Evolutionary conservation across 1,284 basidiomycete species (phyloP).

Genomic region (Cryptococcus floricola): DNA sequence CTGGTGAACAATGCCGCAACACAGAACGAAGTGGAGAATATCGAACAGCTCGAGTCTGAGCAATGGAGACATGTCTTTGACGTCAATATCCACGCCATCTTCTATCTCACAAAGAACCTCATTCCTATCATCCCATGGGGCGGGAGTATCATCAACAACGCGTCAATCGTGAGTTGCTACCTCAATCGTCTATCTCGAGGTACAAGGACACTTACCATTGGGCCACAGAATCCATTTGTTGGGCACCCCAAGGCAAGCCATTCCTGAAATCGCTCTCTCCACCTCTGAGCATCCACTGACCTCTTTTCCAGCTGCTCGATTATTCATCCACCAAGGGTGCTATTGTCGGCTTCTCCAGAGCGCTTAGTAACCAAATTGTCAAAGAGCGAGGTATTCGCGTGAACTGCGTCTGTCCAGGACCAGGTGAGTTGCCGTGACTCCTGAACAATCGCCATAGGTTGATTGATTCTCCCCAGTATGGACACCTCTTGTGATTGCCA

Average conservation of each 20-base stretch:
- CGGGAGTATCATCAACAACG: constrained; percentile 55
- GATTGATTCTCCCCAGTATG: constrained; percentile 46
- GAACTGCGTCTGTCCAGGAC: constrained; percentile 56
- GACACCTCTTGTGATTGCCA: constrained; percentile 55
- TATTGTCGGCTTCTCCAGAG: constrained; percentile 53
- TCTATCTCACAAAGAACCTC: constrained; percentile 56
- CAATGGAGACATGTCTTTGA: constrained; percentile 59
- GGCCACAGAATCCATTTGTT: constrained; percentile 46
- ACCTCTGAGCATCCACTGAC: not conserved
- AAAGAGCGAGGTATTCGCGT: constrained; percentile 56
- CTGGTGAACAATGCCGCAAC: constrained; percentile 58
- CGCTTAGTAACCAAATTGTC: constrained; percentile 57
- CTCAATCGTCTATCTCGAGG: not conserved
- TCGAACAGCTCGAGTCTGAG: constrained; percentile 52
- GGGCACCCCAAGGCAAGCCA: constrained; percentile 51
- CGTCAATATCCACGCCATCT: constrained; percentile 54
- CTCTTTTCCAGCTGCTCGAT: constrained; percentile 51
- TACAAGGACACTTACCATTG: not conserved
- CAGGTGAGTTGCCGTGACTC: constrained; percentile 16
- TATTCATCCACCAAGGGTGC: constrained; percentile 60
- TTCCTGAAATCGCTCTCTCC: too few species aligned
- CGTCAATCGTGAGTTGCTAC: constrained; percentile 10
- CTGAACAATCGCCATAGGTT: not conserved
- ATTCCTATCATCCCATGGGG: constrained; percentile 51
- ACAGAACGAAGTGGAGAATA: constrained; percentile 54